Base-by-base conservation (phyloP, 2,329 filamentous ascomycete genomes). In the Fusarium austroafricanum region DNA sequence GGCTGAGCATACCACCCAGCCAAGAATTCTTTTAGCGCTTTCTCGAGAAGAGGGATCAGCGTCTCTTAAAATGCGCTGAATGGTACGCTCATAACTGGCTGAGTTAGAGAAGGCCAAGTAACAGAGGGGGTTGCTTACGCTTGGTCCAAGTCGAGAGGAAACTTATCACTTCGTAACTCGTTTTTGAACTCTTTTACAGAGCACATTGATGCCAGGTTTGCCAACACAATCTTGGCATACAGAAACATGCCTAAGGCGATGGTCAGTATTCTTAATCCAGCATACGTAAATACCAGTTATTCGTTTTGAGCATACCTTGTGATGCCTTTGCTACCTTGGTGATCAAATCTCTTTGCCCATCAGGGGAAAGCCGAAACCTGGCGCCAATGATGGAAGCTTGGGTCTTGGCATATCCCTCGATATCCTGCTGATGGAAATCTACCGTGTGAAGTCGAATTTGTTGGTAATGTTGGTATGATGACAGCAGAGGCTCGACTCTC, bases 291-390 rank as follows among this genome's bases (percentile, higher is more conserved):
- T n/a, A n/a, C n/a, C n/a, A n/a, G n/a, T n/a, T n/a, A n/a, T n/a
- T n/a, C n/a, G 28, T 29, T 3, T 4, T 10, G 43, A 11, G 20
- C 18, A 9, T 40, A 14, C 20, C 46, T 44, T 14, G 10, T 7
- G 56, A 60, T 6, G 29, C 6, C 1, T 0, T 0, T 0, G 10
- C 0, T 9, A 60, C 3, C 0, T 9, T 57, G 0, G 0, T 1
- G 2, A n/a, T 2, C n/a, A n/a, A n/a, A n/a, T n/a, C n/a, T n/a
- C n/a, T n/a, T n/a, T n/a, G n/a, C n/a, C n/a, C n/a, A n/a, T n/a
- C n/a, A n/a, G n/a, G n/a, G n/a, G n/a, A n/a, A n/a, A n/a, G n/a
- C n/a, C n/a, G n/a, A n/a, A n/a, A n/a, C n/a, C n/a, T n/a, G n/a
- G n/a, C n/a, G n/a, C n/a, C n/a, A n/a, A n/a, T n/a, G n/a, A n/a